Conservation (phyloP, 768 basidiomycete genomes). For the Tephrocybe sp. region DNA sequence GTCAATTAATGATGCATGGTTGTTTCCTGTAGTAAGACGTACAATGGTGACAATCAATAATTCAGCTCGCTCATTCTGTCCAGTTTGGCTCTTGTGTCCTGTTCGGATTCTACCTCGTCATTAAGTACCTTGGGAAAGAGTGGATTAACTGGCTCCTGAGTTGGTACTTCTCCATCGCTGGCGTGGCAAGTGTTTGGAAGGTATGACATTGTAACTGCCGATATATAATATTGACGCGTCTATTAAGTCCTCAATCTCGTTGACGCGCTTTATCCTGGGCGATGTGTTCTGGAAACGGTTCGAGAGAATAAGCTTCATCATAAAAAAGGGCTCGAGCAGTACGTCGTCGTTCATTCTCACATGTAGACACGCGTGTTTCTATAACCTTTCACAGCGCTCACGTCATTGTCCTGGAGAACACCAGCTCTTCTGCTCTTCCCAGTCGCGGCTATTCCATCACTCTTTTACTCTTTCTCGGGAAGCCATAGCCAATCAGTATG, state of each 20-base stretch:
- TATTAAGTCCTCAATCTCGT: slow-evolving; percentile 48
- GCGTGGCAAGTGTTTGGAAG: slow-evolving; percentile 69
- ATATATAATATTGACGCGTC: not conserved
- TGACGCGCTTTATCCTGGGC: slow-evolving; percentile 51
- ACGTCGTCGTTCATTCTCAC: slow-evolving; percentile 14
- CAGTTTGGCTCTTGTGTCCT: slow-evolving; percentile 73
- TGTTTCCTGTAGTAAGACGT: slow-evolving; percentile 69
- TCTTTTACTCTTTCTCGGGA: slow-evolving; percentile 54
- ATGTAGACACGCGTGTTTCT: slow-evolving; percentile 14
- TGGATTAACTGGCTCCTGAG: slow-evolving; percentile 84
- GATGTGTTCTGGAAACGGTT: slow-evolving; percentile 57
- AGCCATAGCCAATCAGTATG: slow-evolving; percentile 58
- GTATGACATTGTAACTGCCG: slow-evolving; percentile 43
- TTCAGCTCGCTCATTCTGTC: slow-evolving; percentile 1
- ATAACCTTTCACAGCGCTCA: slow-evolving; percentile 26
- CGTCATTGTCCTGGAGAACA: slow-evolving; percentile 51
- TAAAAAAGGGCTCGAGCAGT: slow-evolving; percentile 52
- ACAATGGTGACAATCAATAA: not conserved
- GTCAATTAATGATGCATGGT: slow-evolving; percentile 69
- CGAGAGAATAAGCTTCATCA: slow-evolving; percentile 40
- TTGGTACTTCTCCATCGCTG: slow-evolving; percentile 70
- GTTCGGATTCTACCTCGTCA: slow-evolving; percentile 64
- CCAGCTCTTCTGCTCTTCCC: slow-evolving; percentile 59
- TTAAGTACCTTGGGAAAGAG: slow-evolving; percentile 75
- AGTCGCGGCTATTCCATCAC: slow-evolving; percentile 62